Evolutionary conservation across 345 rosid genomes (phyloP), one percentile per base, ranked within the genome.

Genomic region (Populus davidiana): DNA sequence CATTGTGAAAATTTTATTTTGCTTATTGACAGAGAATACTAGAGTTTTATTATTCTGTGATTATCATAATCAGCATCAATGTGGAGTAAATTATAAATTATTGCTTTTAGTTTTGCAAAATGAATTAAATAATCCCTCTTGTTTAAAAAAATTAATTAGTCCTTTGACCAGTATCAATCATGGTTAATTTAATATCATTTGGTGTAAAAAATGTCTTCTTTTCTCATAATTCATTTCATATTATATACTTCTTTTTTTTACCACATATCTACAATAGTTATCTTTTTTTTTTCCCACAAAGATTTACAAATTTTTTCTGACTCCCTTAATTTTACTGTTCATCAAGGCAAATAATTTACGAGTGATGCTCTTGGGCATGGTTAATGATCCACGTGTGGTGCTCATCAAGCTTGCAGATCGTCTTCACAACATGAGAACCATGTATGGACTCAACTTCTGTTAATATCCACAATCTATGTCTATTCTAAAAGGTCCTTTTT

Each of bases 341-440:
- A 18, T 41, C 5, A 80, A 91, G 95, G 95, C 89, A 63, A 84
- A 89, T 72, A 86, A 89, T 82, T 67, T 91, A 68, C 86, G 89
- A 75, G 85, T 89, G 78, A 89, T 91, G 95, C 93, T 91, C 66
- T 74, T 91, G 87, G 95, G 93, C 59, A 91, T 91, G 95, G 90
- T 91, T 80, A 89, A 89, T 76, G 95, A 91, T 87, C 95, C 95
- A 59, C 86, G 93, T 18, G 93, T 91, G 78, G 90, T 91, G 82
- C 95, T 91, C 5, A 86, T 91, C 89, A 91, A 91, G 89, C 91
- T 91, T 81, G 92, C 95, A 0, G 95, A 91, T 79, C 90, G 93
- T 79, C 91, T 91, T 76, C 95, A 91, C 88, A 91, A 89, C 75
- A 89, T 91, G 95, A 91, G 95, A 80, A 91, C 95, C 83, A 89